These are phyloP conservation scores for Colletotrichum melonis DNA, from an alignment of 2,329 filamentous ascomycete species.

Conservation along the genomic window DNA sequence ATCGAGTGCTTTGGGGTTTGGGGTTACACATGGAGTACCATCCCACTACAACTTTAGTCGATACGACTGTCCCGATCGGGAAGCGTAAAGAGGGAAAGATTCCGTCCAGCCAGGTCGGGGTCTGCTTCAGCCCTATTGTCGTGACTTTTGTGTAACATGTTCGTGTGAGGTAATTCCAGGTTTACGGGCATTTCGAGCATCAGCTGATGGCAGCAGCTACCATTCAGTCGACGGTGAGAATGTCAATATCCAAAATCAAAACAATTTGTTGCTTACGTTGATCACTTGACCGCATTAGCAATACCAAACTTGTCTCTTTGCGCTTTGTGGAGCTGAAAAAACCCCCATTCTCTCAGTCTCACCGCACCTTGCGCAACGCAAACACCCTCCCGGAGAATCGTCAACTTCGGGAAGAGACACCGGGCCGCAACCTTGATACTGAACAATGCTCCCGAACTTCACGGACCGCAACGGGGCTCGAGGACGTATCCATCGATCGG, in stretches of 20 bases:
- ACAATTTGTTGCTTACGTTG: background rate
- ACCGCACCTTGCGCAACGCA: background rate
- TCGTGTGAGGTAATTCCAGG: too few species aligned
- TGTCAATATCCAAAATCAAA: background rate
- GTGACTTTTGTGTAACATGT: too few species aligned
- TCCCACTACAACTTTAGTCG: background rate
- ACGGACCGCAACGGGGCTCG: background rate
- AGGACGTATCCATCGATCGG: background rate
- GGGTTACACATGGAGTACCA: background rate
- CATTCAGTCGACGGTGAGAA: background rate
- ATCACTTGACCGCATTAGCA: background rate
- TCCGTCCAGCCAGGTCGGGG: background rate
- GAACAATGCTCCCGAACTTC: background rate
- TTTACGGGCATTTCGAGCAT: background rate
- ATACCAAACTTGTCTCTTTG: background rate
- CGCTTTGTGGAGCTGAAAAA: background rate
- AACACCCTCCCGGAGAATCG: background rate
- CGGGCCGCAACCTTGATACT: background rate
- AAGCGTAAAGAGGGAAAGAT: background rate
- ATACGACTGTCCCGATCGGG: background rate
- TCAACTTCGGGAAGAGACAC: background rate
- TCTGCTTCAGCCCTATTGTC: background rate
- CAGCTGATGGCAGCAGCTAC: background rate
- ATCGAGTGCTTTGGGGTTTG: background rate
- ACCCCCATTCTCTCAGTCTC: background rate